Conservation (phyloP, 129 eudicot species). For the Centella asiatica region DNA sequence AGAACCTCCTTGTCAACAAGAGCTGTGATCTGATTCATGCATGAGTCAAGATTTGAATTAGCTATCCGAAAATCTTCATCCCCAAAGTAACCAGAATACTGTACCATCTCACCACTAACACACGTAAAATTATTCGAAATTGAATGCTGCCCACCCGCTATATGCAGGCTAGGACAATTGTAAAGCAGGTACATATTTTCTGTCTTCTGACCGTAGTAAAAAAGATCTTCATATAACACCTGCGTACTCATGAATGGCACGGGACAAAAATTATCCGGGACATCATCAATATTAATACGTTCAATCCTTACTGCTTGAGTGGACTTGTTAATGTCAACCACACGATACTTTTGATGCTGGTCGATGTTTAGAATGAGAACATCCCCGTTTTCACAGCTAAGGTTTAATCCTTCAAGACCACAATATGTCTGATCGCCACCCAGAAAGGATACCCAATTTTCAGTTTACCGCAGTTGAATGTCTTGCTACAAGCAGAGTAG, state of each 20-base stretch:
- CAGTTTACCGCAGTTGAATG: background rate
- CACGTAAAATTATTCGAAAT: too few species aligned
- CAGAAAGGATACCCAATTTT: background rate
- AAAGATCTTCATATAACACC: too few species aligned
- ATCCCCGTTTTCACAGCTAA: background rate
- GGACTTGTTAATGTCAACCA: background rate
- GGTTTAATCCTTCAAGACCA: background rate
- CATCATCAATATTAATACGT: too few species aligned
- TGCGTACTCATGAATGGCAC: too few species aligned
- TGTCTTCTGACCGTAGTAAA: too few species aligned
- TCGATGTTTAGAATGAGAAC: background rate
- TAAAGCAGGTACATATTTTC: too few species aligned
- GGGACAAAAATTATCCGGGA: too few species aligned
- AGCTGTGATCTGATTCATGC: too few species aligned
- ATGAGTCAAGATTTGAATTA: background rate
- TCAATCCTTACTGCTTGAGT: background rate
- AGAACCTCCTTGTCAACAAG: background rate
- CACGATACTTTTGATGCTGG: background rate
- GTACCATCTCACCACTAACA: too few species aligned
- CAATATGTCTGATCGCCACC: background rate
- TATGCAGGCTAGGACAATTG: too few species aligned
- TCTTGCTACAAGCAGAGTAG: background rate
- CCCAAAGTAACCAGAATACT: background rate
- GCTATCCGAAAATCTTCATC: background rate
- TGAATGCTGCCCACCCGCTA: too few species aligned